These are phyloP conservation scores for Scleroderma bovista DNA, from an alignment of 768 basidiomycete species.

Conservation along the genomic window DNA sequence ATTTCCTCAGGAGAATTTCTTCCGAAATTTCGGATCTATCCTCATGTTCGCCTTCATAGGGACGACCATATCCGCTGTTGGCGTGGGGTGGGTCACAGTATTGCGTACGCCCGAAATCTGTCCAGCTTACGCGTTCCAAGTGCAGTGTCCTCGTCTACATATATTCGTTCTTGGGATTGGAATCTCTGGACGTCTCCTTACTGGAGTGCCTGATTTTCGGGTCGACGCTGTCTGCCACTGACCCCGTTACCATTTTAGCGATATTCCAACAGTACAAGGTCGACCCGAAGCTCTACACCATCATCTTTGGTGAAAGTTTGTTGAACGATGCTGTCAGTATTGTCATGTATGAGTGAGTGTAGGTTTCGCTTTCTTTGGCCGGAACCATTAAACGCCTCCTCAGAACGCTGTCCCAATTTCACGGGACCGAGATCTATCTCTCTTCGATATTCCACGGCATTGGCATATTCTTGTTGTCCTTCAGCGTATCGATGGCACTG, in stretches of 20 bases:
- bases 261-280: constrained; percentile 99
- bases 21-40: constrained; percentile 96
- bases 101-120: neutral
- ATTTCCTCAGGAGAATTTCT: constrained; percentile 83
- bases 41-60: constrained; percentile 90
- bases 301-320: constrained; percentile 96
- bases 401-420: constrained; percentile 90
- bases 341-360: constrained; percentile 98
- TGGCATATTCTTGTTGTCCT: constrained; percentile 96
- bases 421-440: constrained; percentile 81
- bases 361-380: neutral
- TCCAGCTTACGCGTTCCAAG: constrained; percentile 43
- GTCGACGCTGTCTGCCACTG: constrained; percentile 94
- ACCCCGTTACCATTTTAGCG: constrained; percentile 95
- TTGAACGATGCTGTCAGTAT: constrained; percentile 99
- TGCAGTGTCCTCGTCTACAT: constrained; percentile 88
- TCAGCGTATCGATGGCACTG: constrained; percentile 90
- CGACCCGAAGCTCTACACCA: constrained; percentile 93
- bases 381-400: constrained; percentile 2
- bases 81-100: constrained; percentile 76
- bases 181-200: constrained; percentile 77
- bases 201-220: constrained; percentile 96
- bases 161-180: constrained; percentile 89
- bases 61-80: constrained; percentile 94
- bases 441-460: constrained; percentile 90